Evolutionary conservation across 2,329 filamentous ascomycete species (phyloP).

Genomic region (Fusarium virguliforme): DNA sequence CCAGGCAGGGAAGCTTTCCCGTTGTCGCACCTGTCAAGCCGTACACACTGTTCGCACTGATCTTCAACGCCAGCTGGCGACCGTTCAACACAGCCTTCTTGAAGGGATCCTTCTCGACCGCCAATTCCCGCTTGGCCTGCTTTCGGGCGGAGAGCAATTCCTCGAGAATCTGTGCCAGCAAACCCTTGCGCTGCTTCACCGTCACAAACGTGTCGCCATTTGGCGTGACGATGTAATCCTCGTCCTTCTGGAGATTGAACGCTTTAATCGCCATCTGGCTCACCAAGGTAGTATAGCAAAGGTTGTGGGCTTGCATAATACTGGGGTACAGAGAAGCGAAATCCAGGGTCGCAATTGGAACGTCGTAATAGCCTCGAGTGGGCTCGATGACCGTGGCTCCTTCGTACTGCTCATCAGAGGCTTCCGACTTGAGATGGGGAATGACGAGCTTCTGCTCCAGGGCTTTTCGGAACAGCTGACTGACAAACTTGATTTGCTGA

Average conservation of each 20-base stretch:
- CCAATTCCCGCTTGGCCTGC: constrained; percentile 91
- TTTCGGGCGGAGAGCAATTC: constrained; percentile 94
- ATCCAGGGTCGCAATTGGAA: constrained; percentile 96
- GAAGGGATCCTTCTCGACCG: constrained; percentile 92
- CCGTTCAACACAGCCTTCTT: constrained; percentile 98
- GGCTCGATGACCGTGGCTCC: constrained; percentile 99
- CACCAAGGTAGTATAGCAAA: constrained; percentile 96
- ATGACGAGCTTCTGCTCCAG: constrained; percentile 94
- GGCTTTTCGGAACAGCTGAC: constrained; percentile 95
- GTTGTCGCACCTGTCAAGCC: constrained; percentile 96
- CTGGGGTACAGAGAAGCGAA: constrained; percentile 98
- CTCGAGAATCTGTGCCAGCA: constrained; percentile 95
- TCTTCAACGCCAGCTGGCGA: constrained; percentile 94
- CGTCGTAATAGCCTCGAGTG: constrained; percentile 91
- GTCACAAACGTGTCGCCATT: constrained; percentile 96
- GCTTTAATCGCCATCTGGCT: constrained; percentile 81
- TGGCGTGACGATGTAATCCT: constrained; percentile 96
- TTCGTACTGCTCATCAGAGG: constrained; percentile 91
- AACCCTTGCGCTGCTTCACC: constrained; percentile 87
- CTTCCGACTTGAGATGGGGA: constrained; percentile 83
- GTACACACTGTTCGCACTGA: constrained; percentile 98
- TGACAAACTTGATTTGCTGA: constrained; percentile 98
- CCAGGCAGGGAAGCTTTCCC: constrained; percentile 93
- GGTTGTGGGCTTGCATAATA: constrained; percentile 98
- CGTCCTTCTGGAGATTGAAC: constrained; percentile 84